These are phyloP conservation scores for Musa schizocarpa DNA, from an alignment of 176 grass and related monocot genomes.

Conservation along the genomic window DNA sequence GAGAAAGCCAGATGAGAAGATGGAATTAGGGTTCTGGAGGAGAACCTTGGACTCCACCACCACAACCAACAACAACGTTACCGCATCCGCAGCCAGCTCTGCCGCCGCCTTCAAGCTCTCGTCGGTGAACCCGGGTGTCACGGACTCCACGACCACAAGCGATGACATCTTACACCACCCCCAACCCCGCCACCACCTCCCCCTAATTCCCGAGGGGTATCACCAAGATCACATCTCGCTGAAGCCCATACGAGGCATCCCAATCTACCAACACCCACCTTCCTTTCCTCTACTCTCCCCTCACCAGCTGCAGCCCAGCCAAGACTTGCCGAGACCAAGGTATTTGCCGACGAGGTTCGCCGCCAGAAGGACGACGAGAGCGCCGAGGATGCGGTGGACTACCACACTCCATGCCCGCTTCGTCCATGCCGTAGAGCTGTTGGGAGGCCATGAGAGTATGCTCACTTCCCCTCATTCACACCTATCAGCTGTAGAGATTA, in stretches of 20 bases:
- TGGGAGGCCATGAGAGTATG: conserved; percentile 94
- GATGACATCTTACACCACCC: conserved; percentile 5
- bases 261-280: conserved; percentile 63
- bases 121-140: neutral
- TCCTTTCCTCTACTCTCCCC: conserved; percentile 39
- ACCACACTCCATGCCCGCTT: conserved; percentile 82
- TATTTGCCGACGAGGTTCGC: conserved; percentile 35
- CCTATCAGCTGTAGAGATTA: neutral
- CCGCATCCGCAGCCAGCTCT: conserved; percentile 9
- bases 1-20: neutral
- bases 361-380: conserved; percentile 37
- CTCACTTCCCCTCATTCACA: neutral
- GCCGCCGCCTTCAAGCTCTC: conserved; percentile 2
- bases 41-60: conserved; percentile 34
- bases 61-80: neutral
- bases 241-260: conserved; percentile 78
- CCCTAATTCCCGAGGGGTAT: neutral
- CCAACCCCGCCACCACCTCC: conserved; percentile 35
- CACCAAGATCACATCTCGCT: conserved; percentile 34
- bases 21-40: conserved; percentile 83
- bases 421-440: conserved; percentile 79
- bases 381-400: conserved; percentile 90
- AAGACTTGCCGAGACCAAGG: conserved; percentile 29
- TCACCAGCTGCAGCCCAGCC: conserved; percentile 24
- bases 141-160: neutral